Percentiles rank a stretch among this genome's conserved stretches.
phyloP scores from a whole-genome alignment of 208 protist genomes.

The Strigomonas galati region DNA sequence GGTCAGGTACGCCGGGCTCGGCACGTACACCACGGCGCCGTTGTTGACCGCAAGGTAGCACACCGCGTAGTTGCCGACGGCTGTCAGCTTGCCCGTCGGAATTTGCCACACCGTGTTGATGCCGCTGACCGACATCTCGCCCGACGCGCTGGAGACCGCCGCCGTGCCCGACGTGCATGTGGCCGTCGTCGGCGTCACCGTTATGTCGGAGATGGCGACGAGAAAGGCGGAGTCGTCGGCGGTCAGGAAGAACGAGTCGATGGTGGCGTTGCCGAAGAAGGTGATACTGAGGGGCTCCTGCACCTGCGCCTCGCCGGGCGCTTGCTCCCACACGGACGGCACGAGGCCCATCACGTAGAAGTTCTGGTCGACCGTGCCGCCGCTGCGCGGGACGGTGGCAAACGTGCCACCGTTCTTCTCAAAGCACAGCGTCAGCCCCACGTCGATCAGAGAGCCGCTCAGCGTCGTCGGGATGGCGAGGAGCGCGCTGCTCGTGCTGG shows the following conservation, averaged over 20 bases:
- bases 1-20: slow-evolving; percentile 37
- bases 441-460: not conserved
- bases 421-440: slow-evolving; percentile 75
- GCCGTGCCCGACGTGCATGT: slow-evolving; percentile 7
- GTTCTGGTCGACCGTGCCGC: slow-evolving; percentile 46
- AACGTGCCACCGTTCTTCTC: slow-evolving; percentile 46
- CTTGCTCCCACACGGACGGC: slow-evolving; percentile 48
- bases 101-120: slow-evolving; percentile 71
- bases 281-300: slow-evolving; percentile 46
- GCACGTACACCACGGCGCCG: slow-evolving; percentile 56
- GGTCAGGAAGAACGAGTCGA: slow-evolving; percentile 36
- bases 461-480: slow-evolving; percentile 11
- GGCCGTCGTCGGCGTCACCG: slow-evolving; percentile 14
- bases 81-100: slow-evolving; percentile 21
- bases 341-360: slow-evolving; percentile 36
- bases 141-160: not conserved
- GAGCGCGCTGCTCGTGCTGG: slow-evolving; percentile 14
- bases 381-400: slow-evolving; percentile 53
- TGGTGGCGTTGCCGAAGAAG: slow-evolving; percentile 38
- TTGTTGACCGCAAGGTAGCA: slow-evolving; percentile 70
- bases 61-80: slow-evolving; percentile 58
- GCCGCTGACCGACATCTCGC: slow-evolving; percentile 26
- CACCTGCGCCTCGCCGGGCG: slow-evolving; percentile 51
- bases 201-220: slow-evolving; percentile 21
- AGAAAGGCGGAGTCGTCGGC: slow-evolving; percentile 58